Percentiles rank a stretch among this genome's conserved stretches.
phyloP scores from a whole-genome alignment of 2,329 filamentous ascomycete genomes.

The Epichloe elymi region DNA sequence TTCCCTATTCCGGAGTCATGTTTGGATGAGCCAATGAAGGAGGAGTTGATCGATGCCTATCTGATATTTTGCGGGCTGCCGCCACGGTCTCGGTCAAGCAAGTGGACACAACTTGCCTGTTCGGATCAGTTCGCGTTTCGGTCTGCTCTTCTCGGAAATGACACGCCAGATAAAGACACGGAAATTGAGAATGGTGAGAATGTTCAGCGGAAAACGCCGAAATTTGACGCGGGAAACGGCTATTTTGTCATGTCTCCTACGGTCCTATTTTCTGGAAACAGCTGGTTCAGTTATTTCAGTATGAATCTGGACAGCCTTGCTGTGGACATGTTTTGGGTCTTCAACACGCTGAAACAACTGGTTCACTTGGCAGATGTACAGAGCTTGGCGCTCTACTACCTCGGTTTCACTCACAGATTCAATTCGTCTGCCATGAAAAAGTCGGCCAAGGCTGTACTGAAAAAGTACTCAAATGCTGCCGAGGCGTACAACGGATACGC shows the following conservation, averaged over 20 bases:
- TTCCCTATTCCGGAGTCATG: conserved; percentile 31
- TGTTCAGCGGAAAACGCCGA: conserved; percentile 12
- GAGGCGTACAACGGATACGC: conserved; percentile 70
- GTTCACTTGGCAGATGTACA: conserved; percentile 26
- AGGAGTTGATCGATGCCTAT: conserved; percentile 54
- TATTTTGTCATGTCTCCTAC: conserved; percentile 28
- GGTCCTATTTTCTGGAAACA: conserved; percentile 35
- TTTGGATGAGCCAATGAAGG: conserved; percentile 20
- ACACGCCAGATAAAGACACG: not conserved
- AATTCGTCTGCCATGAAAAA: conserved; percentile 48
- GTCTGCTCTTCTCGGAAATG: not conserved
- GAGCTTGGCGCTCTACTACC: conserved; percentile 50
- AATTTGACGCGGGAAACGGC: conserved; percentile 18
- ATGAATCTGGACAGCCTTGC: conserved; percentile 12
- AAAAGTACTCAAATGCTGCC: conserved; percentile 48
- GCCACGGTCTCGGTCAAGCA: conserved; percentile 21
- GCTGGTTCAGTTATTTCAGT: conserved; percentile 32
- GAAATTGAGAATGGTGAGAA: conserved; percentile 3
- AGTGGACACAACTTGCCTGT: conserved; percentile 17
- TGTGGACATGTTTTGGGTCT: conserved; percentile 33
- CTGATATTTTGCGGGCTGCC: conserved; percentile 55
- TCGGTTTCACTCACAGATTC: conserved; percentile 49
- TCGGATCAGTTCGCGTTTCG: conserved; percentile 18
- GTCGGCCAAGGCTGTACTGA: conserved; percentile 60
- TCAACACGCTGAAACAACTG: conserved; percentile 44